Evolutionary conservation across 78 protist species (phyloP).

Genomic region (Tieghemostelium lacteum): DNA sequence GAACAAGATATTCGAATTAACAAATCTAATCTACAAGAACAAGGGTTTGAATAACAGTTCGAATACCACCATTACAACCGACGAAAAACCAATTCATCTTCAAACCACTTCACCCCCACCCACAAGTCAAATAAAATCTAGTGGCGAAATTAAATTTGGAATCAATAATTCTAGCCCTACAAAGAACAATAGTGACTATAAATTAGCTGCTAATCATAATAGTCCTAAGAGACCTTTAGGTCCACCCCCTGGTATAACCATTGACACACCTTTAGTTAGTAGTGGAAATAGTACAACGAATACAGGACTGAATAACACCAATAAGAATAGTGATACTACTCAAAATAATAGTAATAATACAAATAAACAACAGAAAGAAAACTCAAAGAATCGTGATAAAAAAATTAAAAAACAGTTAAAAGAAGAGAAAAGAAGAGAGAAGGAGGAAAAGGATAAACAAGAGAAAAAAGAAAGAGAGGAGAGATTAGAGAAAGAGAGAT

Average conservation of each 20-base stretch:
- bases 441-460: constrained; percentile 35
- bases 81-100: neutral
- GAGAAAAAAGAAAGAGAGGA: constrained; percentile 21
- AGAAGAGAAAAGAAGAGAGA: constrained; percentile 53
- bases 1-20: constrained; percentile 67
- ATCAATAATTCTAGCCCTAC: neutral
- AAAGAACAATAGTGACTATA: neutral
- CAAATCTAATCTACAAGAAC: constrained; percentile 39
- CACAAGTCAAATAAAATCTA: neutral
- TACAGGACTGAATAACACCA: too few species aligned
- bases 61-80: too few species aligned
- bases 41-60: neutral
- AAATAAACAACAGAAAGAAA: neutral
- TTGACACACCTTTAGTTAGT: too few species aligned
- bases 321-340: too few species aligned
- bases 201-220: neutral
- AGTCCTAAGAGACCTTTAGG: too few species aligned
- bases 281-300: too few species aligned
- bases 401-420: constrained; percentile 30
- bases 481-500: constrained; percentile 18
- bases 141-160: neutral
- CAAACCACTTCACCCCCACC: neutral
- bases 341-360: neutral
- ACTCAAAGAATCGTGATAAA: constrained; percentile 7
- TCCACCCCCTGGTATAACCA: too few species aligned